Percentiles rank a stretch among this genome's conserved stretches.
Evolutionary conservation across 2,329 filamentous ascomycete genomes (phyloP).

Genomic region (Neonectria sp.): DNA sequence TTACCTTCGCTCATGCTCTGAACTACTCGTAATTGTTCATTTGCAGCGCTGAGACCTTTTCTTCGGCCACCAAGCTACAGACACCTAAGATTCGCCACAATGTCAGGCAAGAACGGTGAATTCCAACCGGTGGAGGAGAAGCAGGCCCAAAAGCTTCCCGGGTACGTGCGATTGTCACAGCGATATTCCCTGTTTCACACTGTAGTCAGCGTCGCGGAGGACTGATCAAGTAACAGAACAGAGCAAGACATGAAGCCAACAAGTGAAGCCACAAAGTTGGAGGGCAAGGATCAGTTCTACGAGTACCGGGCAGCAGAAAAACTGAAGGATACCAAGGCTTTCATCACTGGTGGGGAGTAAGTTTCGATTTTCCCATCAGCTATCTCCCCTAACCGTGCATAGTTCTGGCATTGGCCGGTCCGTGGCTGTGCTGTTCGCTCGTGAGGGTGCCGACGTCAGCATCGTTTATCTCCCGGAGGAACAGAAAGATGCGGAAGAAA

Average conservation of each 20-base stretch:
- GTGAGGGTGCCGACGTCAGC: slow-evolving; percentile 70
- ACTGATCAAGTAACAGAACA: slow-evolving; percentile 36
- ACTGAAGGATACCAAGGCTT: slow-evolving; percentile 63
- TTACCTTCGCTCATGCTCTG: not conserved
- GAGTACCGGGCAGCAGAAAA: slow-evolving; percentile 63
- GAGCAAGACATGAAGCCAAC: slow-evolving; percentile 57
- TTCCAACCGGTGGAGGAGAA: slow-evolving; percentile 54
- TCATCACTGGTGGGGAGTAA: slow-evolving; percentile 71
- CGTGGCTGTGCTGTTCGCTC: slow-evolving; percentile 69
- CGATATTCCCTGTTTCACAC: not conserved
- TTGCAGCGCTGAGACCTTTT: not conserved
- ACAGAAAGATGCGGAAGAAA: slow-evolving; percentile 68
- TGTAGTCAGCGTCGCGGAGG: not conserved
- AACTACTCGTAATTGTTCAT: not conserved
- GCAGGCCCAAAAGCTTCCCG: slow-evolving; percentile 56
- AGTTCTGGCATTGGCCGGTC: slow-evolving; percentile 70
- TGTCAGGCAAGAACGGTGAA: slow-evolving; percentile 47
- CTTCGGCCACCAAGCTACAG: not conserved
- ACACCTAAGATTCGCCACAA: slow-evolving; percentile 9
- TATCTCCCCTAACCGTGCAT: not conserved
- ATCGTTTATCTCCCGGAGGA: slow-evolving; percentile 71
- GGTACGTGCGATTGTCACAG: slow-evolving; percentile 41
- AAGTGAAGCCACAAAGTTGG: slow-evolving; percentile 58
- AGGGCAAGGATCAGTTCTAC: slow-evolving; percentile 54
- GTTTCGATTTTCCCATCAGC: slow-evolving; percentile 34